These are phyloP conservation scores for Daldinia concentrica DNA, from an alignment of 495 filamentous ascomycete species.

Conservation along the genomic window DNA sequence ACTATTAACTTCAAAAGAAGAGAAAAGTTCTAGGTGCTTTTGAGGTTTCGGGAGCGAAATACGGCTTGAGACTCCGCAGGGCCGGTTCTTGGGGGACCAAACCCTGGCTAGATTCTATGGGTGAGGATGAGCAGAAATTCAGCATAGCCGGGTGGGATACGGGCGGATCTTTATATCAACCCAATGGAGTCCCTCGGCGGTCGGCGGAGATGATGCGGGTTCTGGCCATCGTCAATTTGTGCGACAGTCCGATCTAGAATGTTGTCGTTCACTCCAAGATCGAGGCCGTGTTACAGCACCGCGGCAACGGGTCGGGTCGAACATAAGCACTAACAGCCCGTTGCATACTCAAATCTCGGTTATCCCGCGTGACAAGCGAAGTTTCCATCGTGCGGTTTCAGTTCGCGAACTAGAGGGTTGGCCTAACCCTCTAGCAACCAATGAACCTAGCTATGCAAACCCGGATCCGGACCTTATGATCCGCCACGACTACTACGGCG, in stretches of 20 bases:
- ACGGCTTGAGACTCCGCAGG: not conserved
- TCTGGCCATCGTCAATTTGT: constrained; percentile 21
- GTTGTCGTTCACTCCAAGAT: constrained; percentile 18
- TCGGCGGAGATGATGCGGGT: not conserved
- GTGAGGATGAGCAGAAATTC: not conserved
- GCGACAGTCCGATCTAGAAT: constrained; percentile 40
- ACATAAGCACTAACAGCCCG: constrained; percentile 33
- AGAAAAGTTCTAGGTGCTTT: not conserved
- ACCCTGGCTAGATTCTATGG: not conserved
- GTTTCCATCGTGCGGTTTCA: constrained; percentile 5
- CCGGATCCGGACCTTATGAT: constrained; percentile 17
- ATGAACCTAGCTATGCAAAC: constrained; percentile 6
- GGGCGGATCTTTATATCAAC: constrained; percentile 18
- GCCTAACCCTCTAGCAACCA: constrained; percentile 4
- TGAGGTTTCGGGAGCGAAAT: not conserved
- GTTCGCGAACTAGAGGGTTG: constrained; percentile 25
- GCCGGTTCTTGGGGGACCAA: not conserved
- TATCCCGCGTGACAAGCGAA: constrained; percentile 19
- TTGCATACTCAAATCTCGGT: constrained; percentile 7
- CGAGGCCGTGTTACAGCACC: constrained; percentile 26
- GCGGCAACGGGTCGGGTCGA: not conserved
- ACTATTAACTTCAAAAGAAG: not conserved
- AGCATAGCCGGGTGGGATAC: not conserved
- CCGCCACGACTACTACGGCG: constrained; percentile 11
- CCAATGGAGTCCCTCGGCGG: not conserved